These are phyloP conservation scores for Gynostemma pentaphyllum DNA, from an alignment of 306 rosid species.

Conservation along the genomic window DNA sequence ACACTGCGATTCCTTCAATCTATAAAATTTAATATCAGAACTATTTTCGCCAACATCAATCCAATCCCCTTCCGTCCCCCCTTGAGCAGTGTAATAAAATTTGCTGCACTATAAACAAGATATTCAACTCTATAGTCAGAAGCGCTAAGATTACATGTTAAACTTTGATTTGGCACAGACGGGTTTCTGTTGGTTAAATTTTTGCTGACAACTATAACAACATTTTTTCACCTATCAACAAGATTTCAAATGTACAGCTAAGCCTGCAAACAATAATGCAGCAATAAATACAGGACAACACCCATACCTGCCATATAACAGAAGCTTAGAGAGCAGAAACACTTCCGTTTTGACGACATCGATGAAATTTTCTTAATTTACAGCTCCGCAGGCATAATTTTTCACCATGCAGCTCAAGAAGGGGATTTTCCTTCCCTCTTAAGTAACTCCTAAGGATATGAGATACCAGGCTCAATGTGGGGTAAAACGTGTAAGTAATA, in stretches of 20 bases:
- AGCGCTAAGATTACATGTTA: slow-evolving; percentile 8
- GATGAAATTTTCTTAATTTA: slow-evolving; percentile 17
- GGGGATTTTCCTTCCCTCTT: slow-evolving; percentile 38
- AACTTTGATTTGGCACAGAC: slow-evolving; percentile 9
- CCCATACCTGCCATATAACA: not conserved
- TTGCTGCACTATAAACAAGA: slow-evolving; percentile 10
- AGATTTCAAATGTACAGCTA: slow-evolving; percentile 15
- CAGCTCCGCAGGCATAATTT: slow-evolving; percentile 24
- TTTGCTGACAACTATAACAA: not conserved
- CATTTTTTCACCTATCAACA: slow-evolving; percentile 13
- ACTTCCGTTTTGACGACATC: not conserved
- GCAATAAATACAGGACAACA: slow-evolving; percentile 6
- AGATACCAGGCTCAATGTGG: slow-evolving; percentile 7
- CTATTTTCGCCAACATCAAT: not conserved
- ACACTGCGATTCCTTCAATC: not conserved
- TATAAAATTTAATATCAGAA: not conserved
- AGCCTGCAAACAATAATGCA: not conserved
- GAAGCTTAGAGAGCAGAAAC: not conserved
- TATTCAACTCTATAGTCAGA: slow-evolving; percentile 1
- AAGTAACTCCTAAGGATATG: slow-evolving; percentile 46
- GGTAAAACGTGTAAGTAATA: not conserved
- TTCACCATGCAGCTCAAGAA: slow-evolving; percentile 25
- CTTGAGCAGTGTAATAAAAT: slow-evolving; percentile 7
- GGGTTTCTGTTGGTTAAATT: not conserved
- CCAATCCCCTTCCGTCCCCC: not conserved